These are phyloP conservation scores for Silene latifolia DNA, from an alignment of 148 eudicot species.

Conservation along the genomic window DNA sequence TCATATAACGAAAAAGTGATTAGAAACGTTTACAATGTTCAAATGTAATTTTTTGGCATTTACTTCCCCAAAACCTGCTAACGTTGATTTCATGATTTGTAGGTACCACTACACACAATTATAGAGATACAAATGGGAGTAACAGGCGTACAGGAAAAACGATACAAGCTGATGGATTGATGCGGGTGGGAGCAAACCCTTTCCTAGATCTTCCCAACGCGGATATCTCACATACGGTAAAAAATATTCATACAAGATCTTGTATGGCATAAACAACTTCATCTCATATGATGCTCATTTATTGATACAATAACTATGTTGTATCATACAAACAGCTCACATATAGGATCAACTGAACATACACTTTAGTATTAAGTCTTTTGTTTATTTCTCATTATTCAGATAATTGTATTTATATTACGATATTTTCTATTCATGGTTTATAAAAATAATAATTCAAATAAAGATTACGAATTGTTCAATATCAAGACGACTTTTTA, in stretches of 20 bases:
- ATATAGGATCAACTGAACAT: not conserved
- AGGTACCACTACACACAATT: slow-evolving; percentile 98
- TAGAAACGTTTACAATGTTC: no score
- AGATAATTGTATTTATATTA: slow-evolving; percentile 3
- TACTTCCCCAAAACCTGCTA: slow-evolving; percentile 4
- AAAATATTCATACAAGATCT: not conserved
- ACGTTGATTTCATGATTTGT: slow-evolving; percentile 20
- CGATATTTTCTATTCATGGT: not conserved
- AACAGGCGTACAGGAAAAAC: slow-evolving; percentile 94
- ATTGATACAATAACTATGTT: not conserved
- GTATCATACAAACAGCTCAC: not conserved
- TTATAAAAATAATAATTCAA: not conserved
- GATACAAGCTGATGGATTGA: slow-evolving; percentile 94
- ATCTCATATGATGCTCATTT: not conserved
- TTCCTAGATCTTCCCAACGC: not conserved
- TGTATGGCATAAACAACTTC: not conserved
- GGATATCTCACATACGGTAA: not conserved
- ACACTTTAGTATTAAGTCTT: not conserved
- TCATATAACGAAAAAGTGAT: no score
- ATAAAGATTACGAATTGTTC: not conserved
- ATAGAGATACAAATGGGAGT: slow-evolving; percentile 99
- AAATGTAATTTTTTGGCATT: no score
- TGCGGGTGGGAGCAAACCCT: not conserved
- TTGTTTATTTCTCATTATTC: not conserved
- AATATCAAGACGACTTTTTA: not conserved